These are phyloP conservation scores for Diaporthe sp. DNA, from an alignment of 2,329 filamentous ascomycete species.

Conservation along the genomic window DNA sequence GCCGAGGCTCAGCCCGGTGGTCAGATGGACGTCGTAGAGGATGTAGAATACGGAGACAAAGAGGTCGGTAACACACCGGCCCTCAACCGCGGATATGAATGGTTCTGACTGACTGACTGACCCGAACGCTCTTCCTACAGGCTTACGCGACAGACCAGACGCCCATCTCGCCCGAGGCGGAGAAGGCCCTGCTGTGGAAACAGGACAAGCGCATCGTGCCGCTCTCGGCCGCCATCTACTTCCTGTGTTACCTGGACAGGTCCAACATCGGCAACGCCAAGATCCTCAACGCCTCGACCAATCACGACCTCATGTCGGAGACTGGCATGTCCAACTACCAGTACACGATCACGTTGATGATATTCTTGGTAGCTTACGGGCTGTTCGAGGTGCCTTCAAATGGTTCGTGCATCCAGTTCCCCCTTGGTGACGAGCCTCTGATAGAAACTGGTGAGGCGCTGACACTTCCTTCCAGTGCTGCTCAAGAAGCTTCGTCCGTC, in stretches of 20 bases:
- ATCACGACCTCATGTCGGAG: slow-evolving; percentile 71
- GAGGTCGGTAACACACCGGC: slow-evolving; percentile 23
- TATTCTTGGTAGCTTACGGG: slow-evolving; percentile 71
- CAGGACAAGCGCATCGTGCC: slow-evolving; percentile 69
- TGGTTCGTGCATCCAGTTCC: slow-evolving; percentile 42
- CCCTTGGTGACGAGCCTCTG: neutral
- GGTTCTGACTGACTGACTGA: too few species aligned
- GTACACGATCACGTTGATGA: slow-evolving; percentile 68
- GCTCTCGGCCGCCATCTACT: slow-evolving; percentile 66
- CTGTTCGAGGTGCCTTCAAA: slow-evolving; percentile 75
- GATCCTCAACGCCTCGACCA: slow-evolving; percentile 70
- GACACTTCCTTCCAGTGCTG: slow-evolving; percentile 52
- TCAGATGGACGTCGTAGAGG: slow-evolving; percentile 23
- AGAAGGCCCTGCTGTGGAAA: slow-evolving; percentile 49
- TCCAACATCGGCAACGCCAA: slow-evolving; percentile 76
- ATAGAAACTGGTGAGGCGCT: neutral
- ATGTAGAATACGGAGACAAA: slow-evolving; percentile 33
- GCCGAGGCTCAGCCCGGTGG: slow-evolving; percentile 22
- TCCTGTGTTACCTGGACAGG: slow-evolving; percentile 70
- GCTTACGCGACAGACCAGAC: neutral
- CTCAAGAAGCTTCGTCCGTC: slow-evolving; percentile 73
- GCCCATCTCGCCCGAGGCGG: slow-evolving; percentile 26
- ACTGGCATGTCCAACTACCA: slow-evolving; percentile 72
- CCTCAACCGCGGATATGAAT: neutral
- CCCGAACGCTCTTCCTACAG: neutral